phyloP scores from a whole-genome alignment of 228 moss, liverwort and hornwort species.

The Sphagnum fallax region DNA sequence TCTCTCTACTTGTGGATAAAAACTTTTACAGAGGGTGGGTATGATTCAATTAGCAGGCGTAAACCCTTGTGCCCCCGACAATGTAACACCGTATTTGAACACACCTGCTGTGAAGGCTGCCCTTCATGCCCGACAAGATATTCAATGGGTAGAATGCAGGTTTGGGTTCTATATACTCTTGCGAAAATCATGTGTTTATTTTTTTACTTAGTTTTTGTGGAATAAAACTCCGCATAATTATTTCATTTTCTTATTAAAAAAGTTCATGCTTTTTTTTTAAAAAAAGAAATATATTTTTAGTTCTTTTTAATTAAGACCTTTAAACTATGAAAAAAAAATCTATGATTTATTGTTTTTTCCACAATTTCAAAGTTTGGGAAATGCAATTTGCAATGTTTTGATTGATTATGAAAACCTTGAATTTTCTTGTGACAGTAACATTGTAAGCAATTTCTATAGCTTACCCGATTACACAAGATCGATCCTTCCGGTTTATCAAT shows the following conservation, averaged over 20 bases:
- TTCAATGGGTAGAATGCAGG: constrained; percentile 52
- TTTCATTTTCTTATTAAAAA: no score
- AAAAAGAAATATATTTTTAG: background rate
- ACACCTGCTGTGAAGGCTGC: constrained; percentile 37
- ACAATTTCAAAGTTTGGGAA: no score
- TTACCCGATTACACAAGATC: constrained; percentile 21
- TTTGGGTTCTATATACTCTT: background rate
- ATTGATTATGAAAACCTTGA: no score
- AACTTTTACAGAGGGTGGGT: constrained; percentile 19
- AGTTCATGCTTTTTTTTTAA: no score
- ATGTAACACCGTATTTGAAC: constrained; percentile 42
- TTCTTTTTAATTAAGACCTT: background rate
- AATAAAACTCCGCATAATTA: no score
- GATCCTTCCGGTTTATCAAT: constrained; percentile 50
- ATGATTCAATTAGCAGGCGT: constrained; percentile 29
- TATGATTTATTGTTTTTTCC: no score
- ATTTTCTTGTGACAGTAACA: constrained; percentile 13
- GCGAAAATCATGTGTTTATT: no score
- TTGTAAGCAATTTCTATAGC: constrained; percentile 36
- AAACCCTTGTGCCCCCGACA: constrained; percentile 45
- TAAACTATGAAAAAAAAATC: no score
- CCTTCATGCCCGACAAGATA: constrained; percentile 40
- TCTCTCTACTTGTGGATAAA: no score
- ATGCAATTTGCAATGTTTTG: no score
- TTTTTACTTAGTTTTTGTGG: no score